A percentile compares a stretch with the other conserved stretches of the same genome.
Evolutionary conservation across 805 yeast genomes (phyloP).

Genomic region (Yamadazyma takamatsuzukensis): DNA sequence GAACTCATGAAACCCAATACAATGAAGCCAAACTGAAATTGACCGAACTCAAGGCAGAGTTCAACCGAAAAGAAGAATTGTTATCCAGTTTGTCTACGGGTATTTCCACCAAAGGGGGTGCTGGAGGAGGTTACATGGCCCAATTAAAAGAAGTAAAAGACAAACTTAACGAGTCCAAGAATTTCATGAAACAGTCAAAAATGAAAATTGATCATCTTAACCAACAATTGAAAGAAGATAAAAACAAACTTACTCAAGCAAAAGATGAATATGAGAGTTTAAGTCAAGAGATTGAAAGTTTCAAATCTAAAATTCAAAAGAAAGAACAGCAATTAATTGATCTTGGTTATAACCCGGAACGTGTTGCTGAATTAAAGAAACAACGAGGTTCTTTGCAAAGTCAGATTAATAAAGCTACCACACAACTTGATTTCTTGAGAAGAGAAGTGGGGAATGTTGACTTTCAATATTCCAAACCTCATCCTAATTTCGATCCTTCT

Average conservation of each 20-base stretch:
- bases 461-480: slow-evolving; percentile 67
- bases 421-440: slow-evolving; percentile 51
- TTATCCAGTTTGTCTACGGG: slow-evolving; percentile 83
- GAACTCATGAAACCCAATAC: slow-evolving; percentile 43
- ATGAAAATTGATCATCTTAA: slow-evolving; percentile 56
- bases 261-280: slow-evolving; percentile 41
- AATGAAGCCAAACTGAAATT: slow-evolving; percentile 42
- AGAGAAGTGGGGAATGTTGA: slow-evolving; percentile 71
- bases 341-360: slow-evolving; percentile 56
- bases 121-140: slow-evolving; percentile 71
- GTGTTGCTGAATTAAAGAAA: slow-evolving; percentile 40
- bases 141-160: slow-evolving; percentile 66
- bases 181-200: slow-evolving; percentile 54
- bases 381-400: slow-evolving; percentile 43
- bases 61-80: slow-evolving; percentile 68
- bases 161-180: slow-evolving; percentile 49
- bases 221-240: slow-evolving; percentile 47
- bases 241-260: slow-evolving; percentile 52
- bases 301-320: slow-evolving; percentile 33
- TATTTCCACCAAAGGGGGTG: slow-evolving; percentile 74
- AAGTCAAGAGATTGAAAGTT: slow-evolving; percentile 39
- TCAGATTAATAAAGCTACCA: slow-evolving; percentile 40
- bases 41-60: slow-evolving; percentile 41
- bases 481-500: slow-evolving; percentile 51
- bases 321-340: slow-evolving; percentile 41